phyloP scores from a whole-genome alignment of 257 asterid genomes.

The Forsythia suspensa region DNA sequence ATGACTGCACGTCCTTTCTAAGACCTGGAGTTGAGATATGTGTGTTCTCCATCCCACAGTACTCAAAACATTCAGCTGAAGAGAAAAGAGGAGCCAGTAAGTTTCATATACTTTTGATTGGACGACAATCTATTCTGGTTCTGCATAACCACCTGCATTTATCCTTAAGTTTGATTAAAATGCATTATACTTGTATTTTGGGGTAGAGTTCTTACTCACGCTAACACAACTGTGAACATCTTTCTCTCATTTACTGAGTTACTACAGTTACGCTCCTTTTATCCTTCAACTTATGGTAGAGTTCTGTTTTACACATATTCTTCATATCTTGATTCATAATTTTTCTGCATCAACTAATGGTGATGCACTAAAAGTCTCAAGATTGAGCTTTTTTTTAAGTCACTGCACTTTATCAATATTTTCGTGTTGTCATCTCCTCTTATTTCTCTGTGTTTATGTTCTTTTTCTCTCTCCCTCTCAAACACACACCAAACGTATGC shows the following conservation, averaged over 20 bases:
- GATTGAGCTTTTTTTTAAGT: background rate
- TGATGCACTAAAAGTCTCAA: background rate
- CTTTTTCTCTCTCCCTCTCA: too few relatives aligned
- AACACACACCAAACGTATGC: too few relatives aligned
- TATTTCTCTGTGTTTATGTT: too few relatives aligned
- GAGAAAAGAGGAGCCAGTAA: constrained; percentile 53
- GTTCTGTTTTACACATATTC: background rate
- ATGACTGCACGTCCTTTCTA: constrained; percentile 74
- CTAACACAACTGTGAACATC: background rate
- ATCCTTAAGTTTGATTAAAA: background rate
- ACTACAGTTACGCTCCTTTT: background rate
- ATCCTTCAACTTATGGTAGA: background rate
- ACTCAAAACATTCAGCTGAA: constrained; percentile 37
- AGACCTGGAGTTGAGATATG: constrained; percentile 86
- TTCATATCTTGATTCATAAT: background rate
- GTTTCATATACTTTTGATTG: constrained; percentile 19
- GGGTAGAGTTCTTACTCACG: background rate
- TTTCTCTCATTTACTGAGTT: background rate
- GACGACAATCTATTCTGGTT: background rate
- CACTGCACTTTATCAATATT: background rate
- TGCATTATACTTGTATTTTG: background rate
- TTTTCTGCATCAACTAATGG: background rate
- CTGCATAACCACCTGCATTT: constrained; percentile 2
- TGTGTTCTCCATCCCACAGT: constrained; percentile 39
- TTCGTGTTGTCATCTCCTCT: background rate